Evolutionary conservation across 768 basidiomycete species (phyloP).

Genomic region (Steccherinum ochraceum): DNA sequence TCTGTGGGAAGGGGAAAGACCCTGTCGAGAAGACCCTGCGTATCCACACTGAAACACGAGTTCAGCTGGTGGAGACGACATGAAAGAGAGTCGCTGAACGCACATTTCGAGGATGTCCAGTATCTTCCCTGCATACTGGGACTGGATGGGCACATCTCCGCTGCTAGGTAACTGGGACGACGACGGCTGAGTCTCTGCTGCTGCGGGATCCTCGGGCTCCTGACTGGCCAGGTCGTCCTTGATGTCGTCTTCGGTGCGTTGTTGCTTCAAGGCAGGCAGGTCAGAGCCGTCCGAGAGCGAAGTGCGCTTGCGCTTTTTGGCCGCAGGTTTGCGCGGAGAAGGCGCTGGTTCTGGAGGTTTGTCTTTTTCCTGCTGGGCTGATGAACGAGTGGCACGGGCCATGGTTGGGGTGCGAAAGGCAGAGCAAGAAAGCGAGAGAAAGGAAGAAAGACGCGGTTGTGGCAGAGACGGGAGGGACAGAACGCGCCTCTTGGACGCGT

Average conservation of each 20-base stretch:
- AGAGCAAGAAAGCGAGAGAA: constrained; percentile 11
- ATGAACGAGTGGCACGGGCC: constrained; percentile 75
- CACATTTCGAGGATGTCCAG: constrained; percentile 57
- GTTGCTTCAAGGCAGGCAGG: constrained; percentile 43
- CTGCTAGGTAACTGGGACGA: constrained; percentile 27
- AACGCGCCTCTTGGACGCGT: constrained; percentile 22
- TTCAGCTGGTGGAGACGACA: constrained; percentile 5
- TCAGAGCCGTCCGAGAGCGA: constrained; percentile 41
- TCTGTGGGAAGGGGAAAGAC: constrained; percentile 53
- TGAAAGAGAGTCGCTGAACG: constrained; percentile 16
- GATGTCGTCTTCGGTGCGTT: constrained; percentile 31
- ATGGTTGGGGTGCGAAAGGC: constrained; percentile 30
- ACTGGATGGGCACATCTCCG: constrained; percentile 42
- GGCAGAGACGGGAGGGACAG: constrained; percentile 17
- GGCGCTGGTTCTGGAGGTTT: constrained; percentile 17
- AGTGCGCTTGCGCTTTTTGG: constrained; percentile 66
- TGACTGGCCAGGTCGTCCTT: constrained; percentile 25
- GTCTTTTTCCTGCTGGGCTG: constrained; percentile 37
- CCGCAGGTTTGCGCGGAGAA: constrained; percentile 22
- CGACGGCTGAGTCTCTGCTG: constrained; percentile 8
- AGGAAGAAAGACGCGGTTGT: constrained; percentile 34
- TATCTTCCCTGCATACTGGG: constrained; percentile 43
- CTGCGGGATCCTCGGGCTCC: constrained; percentile 14
- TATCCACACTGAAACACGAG: constrained; percentile 49
- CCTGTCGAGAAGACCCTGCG: constrained; percentile 74